Base-by-base conservation (phyloP, 306 rosid species). In the Cucurbita maxima region DNA sequence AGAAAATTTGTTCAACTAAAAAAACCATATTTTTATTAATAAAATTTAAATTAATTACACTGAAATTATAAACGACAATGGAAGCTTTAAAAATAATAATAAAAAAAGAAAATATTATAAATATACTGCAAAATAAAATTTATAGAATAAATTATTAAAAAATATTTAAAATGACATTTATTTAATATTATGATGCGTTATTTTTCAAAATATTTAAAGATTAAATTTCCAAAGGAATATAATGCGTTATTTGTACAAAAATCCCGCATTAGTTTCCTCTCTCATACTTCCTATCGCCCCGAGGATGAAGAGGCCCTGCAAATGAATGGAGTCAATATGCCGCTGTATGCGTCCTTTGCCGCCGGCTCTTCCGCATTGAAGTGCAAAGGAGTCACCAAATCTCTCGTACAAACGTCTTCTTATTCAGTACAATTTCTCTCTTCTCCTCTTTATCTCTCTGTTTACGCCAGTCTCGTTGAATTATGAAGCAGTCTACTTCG, bases 391-490 rank as follows among this genome's bases (percentile, higher is more conserved):
- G 81, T 89, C 71, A 75, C 92, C 56, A 81, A 86, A 79, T 77
- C 90, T 16, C 51, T 82, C 64, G 67, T 85, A 78, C 84, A 81
- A 18, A 11, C 89, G 75, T 82, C 96, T 76, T 79, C 96, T 15
- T 88, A 83, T 77, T 72, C 74, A 86, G 98, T 92, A 80, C 72
- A 41, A 44, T 15, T 53, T 37, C 57, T 34, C 54, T 4, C 71
- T 51, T 16, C 3, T 38, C 40, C 19, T 43, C 15, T 22, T 4
- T 7, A 10, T 51, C 54, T 80, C 50, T 74, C 62, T 12, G 22
- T 22, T 34, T 30, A 30, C 34, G 34, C 34, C 34, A 2, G 34
- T 30, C 34, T 30, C 2, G 3, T 30, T 25, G 54, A 68, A 34
- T 37, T 47, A 30, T 38, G 19, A 67, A 67, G 19, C 52, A 81